Conservation (phyloP, 345 rosid species). For the Ceriops zippeliana region DNA sequence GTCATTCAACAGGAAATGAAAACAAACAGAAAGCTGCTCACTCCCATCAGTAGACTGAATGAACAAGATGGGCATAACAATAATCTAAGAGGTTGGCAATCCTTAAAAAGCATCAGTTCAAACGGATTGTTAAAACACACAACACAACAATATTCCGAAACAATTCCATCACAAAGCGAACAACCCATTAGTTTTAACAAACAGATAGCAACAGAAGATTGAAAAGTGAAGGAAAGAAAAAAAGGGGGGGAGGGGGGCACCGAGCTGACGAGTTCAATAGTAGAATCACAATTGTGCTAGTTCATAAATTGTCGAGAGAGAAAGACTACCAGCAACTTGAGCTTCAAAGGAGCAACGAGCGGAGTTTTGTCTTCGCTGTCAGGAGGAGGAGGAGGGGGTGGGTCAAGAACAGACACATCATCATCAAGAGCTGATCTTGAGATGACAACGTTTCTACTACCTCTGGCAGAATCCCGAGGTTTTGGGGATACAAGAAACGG, state of each 20-base stretch:
- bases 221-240: not conserved
- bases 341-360: constrained; percentile 38
- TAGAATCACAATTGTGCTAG: not conserved
- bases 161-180: no score
- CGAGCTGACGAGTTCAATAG: not conserved
- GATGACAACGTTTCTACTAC: not conserved
- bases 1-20: not conserved
- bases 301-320: constrained; percentile 8
- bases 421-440: constrained; percentile 45
- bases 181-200: no score
- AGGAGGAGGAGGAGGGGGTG: constrained; percentile 29
- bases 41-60: no score
- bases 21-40: not conserved
- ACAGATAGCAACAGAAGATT: no score
- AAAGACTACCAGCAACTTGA: constrained; percentile 62
- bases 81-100: no score
- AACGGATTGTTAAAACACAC: no score
- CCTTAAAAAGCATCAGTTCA: no score
- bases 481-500: not conserved
- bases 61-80: no score
- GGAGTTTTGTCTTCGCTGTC: constrained; percentile 12
- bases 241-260: accelerated
- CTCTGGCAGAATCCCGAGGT: constrained; percentile 14
- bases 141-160: no score
- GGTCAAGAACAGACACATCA: constrained; percentile 40